A percentile compares a stretch with the other conserved stretches of the same genome.
Conservation (phyloP, 2,329 filamentous ascomycete species). For the Colletotrichum scovillei region DNA sequence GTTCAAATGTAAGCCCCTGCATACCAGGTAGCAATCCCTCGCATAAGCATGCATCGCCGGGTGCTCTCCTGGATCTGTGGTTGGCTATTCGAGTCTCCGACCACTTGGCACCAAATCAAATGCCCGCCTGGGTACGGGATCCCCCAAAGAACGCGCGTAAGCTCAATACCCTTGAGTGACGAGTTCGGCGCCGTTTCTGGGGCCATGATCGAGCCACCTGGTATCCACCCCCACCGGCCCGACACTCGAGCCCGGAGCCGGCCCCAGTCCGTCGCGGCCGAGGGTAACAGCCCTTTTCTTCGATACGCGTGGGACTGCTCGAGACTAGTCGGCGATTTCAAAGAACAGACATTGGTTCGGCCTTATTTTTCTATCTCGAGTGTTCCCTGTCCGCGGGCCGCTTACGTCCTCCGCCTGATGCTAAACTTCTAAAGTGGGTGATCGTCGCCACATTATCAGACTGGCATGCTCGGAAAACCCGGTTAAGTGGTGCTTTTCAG, state of each 20-base stretch:
- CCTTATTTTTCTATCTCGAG: neutral
- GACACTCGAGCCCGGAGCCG: conserved; percentile 4
- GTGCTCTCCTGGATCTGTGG: neutral
- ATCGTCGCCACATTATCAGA: neutral
- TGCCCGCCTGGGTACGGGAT: neutral
- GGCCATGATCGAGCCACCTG: conserved; percentile 24
- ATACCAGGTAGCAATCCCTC: neutral
- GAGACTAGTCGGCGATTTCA: neutral
- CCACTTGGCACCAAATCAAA: neutral
- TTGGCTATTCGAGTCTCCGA: neutral
- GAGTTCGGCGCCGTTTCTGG: conserved; percentile 29
- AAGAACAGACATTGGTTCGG: neutral
- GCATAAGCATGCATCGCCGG: no score
- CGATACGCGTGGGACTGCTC: neutral
- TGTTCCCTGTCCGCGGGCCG: neutral
- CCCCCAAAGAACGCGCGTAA: conserved; percentile 8
- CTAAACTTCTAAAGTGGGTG: neutral
- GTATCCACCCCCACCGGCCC: conserved; percentile 26
- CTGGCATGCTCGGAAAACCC: neutral
- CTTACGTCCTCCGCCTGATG: neutral
- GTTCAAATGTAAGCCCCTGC: neutral
- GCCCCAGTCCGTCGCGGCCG: conserved; percentile 1
- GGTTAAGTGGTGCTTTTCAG: neutral
- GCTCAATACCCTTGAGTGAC: neutral
- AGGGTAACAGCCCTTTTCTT: neutral